Percentiles rank a stretch among this genome's conserved stretches.
Evolutionary conservation across 768 basidiomycete genomes (phyloP).

Genomic region (Kwoniella heveanensis): DNA sequence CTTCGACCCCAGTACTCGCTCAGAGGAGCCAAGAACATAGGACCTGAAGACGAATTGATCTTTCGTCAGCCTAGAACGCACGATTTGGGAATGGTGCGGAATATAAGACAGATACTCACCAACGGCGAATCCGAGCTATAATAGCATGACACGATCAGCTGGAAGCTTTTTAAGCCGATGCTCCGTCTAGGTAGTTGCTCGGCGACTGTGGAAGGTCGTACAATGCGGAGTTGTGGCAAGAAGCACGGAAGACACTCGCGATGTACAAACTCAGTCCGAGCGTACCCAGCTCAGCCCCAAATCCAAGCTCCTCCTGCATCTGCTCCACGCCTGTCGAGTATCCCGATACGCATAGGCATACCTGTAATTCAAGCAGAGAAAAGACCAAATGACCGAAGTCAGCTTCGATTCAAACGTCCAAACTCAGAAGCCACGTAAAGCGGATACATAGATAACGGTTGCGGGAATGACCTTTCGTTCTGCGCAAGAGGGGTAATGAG

Average conservation of each 20-base stretch:
- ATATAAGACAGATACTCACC: conserved; percentile 20
- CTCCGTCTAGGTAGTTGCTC: too few relatives aligned
- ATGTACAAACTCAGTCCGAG: conserved; percentile 37
- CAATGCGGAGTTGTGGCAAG: too few relatives aligned
- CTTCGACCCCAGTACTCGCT: conserved; percentile 29
- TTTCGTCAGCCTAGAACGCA: neutral
- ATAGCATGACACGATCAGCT: neutral
- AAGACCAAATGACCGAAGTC: neutral
- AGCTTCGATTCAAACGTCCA: too few relatives aligned
- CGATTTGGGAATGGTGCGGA: too few relatives aligned
- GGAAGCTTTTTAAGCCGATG: too few relatives aligned
- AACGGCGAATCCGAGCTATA: conserved; percentile 32
- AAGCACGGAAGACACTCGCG: too few relatives aligned
- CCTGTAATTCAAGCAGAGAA: conserved; percentile 8
- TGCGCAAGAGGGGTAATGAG: too few relatives aligned
- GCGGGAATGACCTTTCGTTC: too few relatives aligned
- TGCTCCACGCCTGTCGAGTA: conserved; percentile 37
- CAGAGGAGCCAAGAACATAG: conserved; percentile 39
- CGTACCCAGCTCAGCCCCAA: conserved; percentile 33
- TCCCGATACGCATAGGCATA: conserved; percentile 36
- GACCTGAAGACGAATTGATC: conserved; percentile 25
- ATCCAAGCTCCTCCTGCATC: conserved; percentile 37
- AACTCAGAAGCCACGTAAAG: neutral
- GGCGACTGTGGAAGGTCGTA: too few relatives aligned
- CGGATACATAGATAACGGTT: too few relatives aligned